Conservation (phyloP, 306 rosid genomes). For the Lathyrus aphaca region DNA sequence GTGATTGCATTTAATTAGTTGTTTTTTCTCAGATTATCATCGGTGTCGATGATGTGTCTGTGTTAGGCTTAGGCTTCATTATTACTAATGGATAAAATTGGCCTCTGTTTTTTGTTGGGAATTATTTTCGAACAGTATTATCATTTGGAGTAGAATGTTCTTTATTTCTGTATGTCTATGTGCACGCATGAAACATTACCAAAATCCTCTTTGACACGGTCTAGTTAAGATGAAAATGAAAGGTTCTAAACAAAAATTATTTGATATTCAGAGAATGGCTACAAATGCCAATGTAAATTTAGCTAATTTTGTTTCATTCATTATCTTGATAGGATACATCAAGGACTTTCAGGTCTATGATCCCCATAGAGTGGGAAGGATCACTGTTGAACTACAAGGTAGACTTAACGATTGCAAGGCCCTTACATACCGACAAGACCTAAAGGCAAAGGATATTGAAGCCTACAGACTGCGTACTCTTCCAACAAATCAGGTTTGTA, state of each 20-base stretch:
- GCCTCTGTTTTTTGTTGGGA: background rate
- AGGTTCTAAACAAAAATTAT: background rate
- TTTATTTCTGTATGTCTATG: background rate
- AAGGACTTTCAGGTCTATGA: constrained; percentile 79
- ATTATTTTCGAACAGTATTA: background rate
- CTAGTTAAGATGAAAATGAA: constrained; percentile 11
- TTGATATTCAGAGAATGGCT: background rate
- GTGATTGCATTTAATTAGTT: background rate
- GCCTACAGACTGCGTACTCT: constrained; percentile 60
- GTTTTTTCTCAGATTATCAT: background rate
- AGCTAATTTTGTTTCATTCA: constrained; percentile 7
- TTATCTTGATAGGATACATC: constrained; percentile 59
- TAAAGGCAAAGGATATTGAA: constrained; percentile 78
- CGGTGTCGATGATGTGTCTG: background rate
- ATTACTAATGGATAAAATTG: background rate
- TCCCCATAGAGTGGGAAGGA: constrained; percentile 90
- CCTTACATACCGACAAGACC: constrained; percentile 70
- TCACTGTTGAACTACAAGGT: constrained; percentile 88
- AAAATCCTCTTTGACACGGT: background rate
- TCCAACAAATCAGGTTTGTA: constrained; percentile 82
- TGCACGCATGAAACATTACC: background rate
- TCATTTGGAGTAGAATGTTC: background rate
- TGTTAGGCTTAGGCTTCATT: background rate
- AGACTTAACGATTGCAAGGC: constrained; percentile 83
- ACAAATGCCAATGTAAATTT: background rate